Evolutionary conservation across 1,284 basidiomycete genomes (phyloP).

Genomic region (Peniophora sp.): DNA sequence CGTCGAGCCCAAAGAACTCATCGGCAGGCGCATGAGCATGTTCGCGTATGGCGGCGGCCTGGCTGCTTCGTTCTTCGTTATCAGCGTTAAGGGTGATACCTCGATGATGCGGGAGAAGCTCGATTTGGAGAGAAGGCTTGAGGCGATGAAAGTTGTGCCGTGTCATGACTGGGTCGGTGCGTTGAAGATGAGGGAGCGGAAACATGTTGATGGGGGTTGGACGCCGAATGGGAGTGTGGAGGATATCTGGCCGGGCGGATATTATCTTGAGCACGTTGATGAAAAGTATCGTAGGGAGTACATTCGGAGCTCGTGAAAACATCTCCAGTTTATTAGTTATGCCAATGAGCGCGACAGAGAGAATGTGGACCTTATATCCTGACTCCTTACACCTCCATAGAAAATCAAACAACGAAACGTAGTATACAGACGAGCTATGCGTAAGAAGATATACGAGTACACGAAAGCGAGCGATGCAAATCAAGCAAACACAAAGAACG

Average conservation of each 20-base stretch:
- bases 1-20: conserved; percentile 59
- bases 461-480: neutral
- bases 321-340: no score
- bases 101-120: conserved; percentile 74
- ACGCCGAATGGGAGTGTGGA: conserved; percentile 83
- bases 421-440: no score
- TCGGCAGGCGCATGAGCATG: conserved; percentile 81
- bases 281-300: conserved; percentile 86
- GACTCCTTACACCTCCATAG: no score
- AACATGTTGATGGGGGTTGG: conserved; percentile 90
- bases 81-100: conserved; percentile 83
- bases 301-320: no score
- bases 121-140: conserved; percentile 72
- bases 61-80: conserved; percentile 85
- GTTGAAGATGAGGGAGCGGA: conserved; percentile 88
- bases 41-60: conserved; percentile 95
- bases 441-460: neutral
- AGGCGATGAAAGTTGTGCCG: conserved; percentile 85
- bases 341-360: no score
- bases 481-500: conserved; percentile 4
- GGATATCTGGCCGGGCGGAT: conserved; percentile 91
- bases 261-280: conserved; percentile 92
- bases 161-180: conserved; percentile 81
- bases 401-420: no score
- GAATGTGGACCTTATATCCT: no score